Conservation (phyloP, 2,329 filamentous ascomycete genomes). For the Rutstroemia sp. region DNA sequence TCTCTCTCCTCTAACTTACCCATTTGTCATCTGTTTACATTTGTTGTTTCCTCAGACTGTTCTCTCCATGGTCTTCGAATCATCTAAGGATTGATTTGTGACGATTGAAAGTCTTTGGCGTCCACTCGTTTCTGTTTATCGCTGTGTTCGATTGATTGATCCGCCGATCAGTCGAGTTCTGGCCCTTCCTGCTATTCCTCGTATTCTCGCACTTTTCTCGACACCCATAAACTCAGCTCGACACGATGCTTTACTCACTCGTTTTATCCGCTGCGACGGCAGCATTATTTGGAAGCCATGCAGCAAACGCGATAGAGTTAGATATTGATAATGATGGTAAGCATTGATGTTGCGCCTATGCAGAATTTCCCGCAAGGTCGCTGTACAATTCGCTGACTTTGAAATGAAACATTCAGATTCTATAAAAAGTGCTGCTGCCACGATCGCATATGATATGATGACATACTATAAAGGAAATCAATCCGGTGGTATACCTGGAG, state of each 20-base stretch:
- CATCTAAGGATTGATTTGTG: neutral
- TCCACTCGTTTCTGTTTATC: slow-evolving; percentile 14
- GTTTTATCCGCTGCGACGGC: slow-evolving; percentile 19
- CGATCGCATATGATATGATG: slow-evolving; percentile 31
- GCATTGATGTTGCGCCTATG: neutral
- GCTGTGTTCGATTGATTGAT: neutral
- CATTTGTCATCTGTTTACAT: slow-evolving; percentile 1
- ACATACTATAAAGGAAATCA: slow-evolving; percentile 35
- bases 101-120: slow-evolving; percentile 10
- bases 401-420: slow-evolving; percentile 31
- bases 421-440: slow-evolving; percentile 26
- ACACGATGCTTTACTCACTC: slow-evolving; percentile 20
- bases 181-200: neutral
- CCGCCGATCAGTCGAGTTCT: neutral
- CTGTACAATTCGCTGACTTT: neutral
- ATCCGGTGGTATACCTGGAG: slow-evolving; percentile 39
- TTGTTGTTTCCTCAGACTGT: neutral
- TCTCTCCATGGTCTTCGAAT: neutral
- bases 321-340: slow-evolving; percentile 24
- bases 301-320: slow-evolving; percentile 30
- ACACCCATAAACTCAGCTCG: neutral
- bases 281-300: slow-evolving; percentile 17
- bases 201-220: neutral
- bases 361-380: neutral
- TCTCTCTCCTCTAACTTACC: neutral